Percentiles rank a stretch among this genome's conserved stretches.
Conservation (phyloP, 306 rosid genomes). For the Arachis stenosperma region DNA sequence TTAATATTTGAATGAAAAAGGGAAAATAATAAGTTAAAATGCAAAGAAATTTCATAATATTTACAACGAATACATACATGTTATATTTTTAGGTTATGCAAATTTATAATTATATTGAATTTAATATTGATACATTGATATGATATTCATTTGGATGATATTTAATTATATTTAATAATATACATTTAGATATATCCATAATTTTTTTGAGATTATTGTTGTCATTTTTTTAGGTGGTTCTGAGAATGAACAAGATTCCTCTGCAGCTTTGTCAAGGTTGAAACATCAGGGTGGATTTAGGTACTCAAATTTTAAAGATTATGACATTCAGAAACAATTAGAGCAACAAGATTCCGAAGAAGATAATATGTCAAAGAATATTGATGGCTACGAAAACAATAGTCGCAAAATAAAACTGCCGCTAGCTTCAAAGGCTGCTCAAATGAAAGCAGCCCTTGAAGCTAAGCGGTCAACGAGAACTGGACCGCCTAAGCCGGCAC, state of each 20-base stretch:
- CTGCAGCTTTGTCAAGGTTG: conserved; percentile 22
- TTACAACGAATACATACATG: background rate
- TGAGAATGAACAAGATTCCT: conserved; percentile 20
- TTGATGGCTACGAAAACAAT: background rate
- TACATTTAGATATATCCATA: too few relatives aligned
- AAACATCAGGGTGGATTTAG: conserved; percentile 42
- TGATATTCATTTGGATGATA: too few relatives aligned
- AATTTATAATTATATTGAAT: background rate
- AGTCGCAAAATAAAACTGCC: background rate
- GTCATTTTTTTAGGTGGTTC: conserved; percentile 34
- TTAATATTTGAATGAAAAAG: background rate
- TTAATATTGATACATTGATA: too few relatives aligned
- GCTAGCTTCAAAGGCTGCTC: conserved; percentile 14
- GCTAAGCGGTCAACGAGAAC: conserved; percentile 24
- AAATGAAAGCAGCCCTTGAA: conserved; percentile 12
- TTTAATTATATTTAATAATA: too few relatives aligned
- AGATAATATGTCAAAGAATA: background rate
- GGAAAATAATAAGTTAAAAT: background rate
- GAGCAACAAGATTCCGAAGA: conserved; percentile 10
- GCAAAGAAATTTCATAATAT: background rate
- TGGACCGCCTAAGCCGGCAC: conserved; percentile 3
- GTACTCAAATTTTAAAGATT: conserved; percentile 22
- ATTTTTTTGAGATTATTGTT: too few relatives aligned
- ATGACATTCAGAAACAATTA: background rate
- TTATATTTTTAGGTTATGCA: background rate